Base-by-base conservation (phyloP, 1,139 yeast genomes). In the Yamadazyma conglobata region DNA sequence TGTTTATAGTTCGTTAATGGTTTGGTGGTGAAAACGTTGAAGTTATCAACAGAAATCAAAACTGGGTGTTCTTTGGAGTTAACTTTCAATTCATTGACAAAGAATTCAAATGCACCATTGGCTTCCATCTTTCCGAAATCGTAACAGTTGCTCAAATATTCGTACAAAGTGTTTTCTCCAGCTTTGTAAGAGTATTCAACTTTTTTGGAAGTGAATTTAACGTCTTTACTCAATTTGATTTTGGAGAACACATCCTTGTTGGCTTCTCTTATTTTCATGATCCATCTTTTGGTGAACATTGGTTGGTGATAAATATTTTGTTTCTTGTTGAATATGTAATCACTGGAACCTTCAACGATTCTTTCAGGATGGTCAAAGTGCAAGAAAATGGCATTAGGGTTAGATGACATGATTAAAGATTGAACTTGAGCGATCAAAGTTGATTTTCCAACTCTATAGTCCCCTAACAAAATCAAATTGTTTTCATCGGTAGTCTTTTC, bases 391-490 rank as follows among this genome's bases (percentile, higher is more conserved):
- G 73, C 65, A 6, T 74, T 70, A n/a, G 58, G 45, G 8, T 64
- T 58, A 24, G 69, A 52, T 4, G 79, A 77, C 25, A 72, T 48
- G 1, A 69, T 54, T 32, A 67, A 51, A 0, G 91, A 81, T 34
- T 83, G 82, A 2, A 80, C 68, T 54, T 89, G 96, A 0, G 91
- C 60, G 30, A 89, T 47, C 23, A 82, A 54, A 0, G 88, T 76
- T 3, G 91, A 74, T 60, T 89, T 89, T 8, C 97, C 97, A 8
- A 73, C 70, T 27, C 96, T 96, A 28, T 75, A 62, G 35, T 71
- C 78, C 24, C 97, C 97, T 19, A 75, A 57, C 14, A 89, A 44
- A 29, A 83, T 64, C 24, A 71, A 45, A 48, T 84, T 67, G 51
- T 79, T 82, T 9, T 57, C 47, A 14, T 24, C 22, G 51, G 47